Evolutionary conservation across 805 yeast species (phyloP).

Genomic region (Isabelozyma heimii): DNA sequence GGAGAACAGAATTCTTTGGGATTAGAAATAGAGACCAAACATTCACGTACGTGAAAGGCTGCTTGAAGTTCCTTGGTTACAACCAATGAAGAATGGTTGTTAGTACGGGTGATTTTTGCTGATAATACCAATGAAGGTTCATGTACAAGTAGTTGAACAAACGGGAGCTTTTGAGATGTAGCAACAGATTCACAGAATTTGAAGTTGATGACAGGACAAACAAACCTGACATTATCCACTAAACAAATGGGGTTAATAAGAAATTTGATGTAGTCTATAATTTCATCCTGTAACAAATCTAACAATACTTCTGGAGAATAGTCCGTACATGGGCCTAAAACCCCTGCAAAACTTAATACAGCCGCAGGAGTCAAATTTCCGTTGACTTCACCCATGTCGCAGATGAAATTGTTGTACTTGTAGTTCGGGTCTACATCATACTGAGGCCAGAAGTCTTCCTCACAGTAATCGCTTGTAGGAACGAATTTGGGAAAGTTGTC

Average conservation of each 20-base stretch:
- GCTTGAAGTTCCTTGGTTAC: conserved; percentile 10
- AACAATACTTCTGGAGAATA: conserved; percentile 48
- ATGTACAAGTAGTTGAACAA: conserved; percentile 21
- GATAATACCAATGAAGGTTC: conserved; percentile 38
- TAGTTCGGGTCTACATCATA: conserved; percentile 32
- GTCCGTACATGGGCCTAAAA: conserved; percentile 31
- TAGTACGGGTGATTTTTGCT: conserved; percentile 5
- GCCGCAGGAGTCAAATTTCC: conserved; percentile 47
- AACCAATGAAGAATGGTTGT: conserved; percentile 1
- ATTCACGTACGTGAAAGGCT: conserved; percentile 33
- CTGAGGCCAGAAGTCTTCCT: conserved; percentile 29
- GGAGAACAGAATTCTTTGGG: conserved; percentile 18
- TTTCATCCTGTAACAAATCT: conserved; percentile 64
- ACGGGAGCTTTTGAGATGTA: conserved; percentile 16
- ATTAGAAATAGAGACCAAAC: conserved; percentile 17
- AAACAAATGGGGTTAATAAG: conserved; percentile 28
- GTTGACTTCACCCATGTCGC: conserved; percentile 53
- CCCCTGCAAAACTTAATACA: conserved; percentile 32
- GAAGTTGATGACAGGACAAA: conserved; percentile 44
- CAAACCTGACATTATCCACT: conserved; percentile 45
- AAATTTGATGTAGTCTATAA: conserved; percentile 43
- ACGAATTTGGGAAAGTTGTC: conserved; percentile 1
- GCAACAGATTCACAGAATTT: conserved; percentile 31
- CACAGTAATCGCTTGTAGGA: conserved; percentile 27
- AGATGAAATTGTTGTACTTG: conserved; percentile 53